These are phyloP conservation scores for Thelonectria blattea DNA, from an alignment of 2,329 filamentous ascomycete species.

Conservation along the genomic window DNA sequence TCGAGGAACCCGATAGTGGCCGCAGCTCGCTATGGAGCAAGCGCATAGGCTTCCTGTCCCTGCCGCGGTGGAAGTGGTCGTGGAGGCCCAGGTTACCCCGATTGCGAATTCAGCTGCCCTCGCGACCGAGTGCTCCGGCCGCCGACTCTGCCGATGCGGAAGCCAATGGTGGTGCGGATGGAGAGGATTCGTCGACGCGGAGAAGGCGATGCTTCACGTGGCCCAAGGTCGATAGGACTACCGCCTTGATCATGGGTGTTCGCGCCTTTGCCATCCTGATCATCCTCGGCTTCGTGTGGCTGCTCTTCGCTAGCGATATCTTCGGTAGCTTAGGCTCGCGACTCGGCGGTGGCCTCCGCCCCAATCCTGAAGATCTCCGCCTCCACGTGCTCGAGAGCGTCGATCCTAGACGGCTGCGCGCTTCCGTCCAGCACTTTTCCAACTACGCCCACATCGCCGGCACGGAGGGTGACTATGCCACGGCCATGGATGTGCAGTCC, in stretches of 20 bases:
- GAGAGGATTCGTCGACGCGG: slow-evolving; percentile 37
- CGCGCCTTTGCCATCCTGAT: slow-evolving; percentile 77
- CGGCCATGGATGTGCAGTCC: slow-evolving; percentile 83
- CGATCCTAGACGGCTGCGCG: slow-evolving; percentile 71
- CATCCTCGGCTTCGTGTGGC: slow-evolving; percentile 78
- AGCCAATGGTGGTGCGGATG: slow-evolving; percentile 33
- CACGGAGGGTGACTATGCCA: slow-evolving; percentile 88
- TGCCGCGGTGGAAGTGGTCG: slow-evolving; percentile 61
- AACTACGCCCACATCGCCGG: slow-evolving; percentile 89
- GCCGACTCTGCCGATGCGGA: slow-evolving; percentile 29
- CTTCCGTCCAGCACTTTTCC: slow-evolving; percentile 78
- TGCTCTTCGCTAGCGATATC: slow-evolving; percentile 85
- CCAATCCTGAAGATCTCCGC: slow-evolving; percentile 83
- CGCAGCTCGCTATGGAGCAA: slow-evolving; percentile 59
- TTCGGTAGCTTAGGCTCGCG: slow-evolving; percentile 71
- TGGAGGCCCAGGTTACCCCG: slow-evolving; percentile 61
- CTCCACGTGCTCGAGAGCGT: slow-evolving; percentile 76
- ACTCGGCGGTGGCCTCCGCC: slow-evolving; percentile 70
- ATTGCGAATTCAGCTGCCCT: slow-evolving; percentile 56
- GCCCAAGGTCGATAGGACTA: slow-evolving; percentile 50
- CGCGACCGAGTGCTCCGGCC: slow-evolving; percentile 40
- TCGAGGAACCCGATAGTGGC: slow-evolving; percentile 68
- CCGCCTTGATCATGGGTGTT: slow-evolving; percentile 67
- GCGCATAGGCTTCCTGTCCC: slow-evolving; percentile 58
- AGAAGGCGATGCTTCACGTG: slow-evolving; percentile 35